phyloP scores from a whole-genome alignment of 2,329 filamentous ascomycete species.

The Colletotrichum endophyticum region DNA sequence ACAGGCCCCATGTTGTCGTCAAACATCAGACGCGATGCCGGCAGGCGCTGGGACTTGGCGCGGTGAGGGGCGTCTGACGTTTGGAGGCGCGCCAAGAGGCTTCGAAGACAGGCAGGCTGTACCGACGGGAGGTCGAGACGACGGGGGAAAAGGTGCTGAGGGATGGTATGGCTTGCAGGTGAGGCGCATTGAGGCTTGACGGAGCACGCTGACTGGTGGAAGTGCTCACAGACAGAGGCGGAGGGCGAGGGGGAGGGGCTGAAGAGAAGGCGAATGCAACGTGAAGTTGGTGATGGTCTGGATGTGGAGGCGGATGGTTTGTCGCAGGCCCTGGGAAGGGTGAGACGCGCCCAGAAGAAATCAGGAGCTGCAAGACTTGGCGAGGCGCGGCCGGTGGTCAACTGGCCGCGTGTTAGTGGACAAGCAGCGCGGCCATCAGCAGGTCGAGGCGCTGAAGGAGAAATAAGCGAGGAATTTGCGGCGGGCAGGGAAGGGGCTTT shows the following conservation, averaged over 20 bases:
- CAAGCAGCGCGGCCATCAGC: neutral
- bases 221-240: neutral
- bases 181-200: neutral
- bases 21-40: neutral
- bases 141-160: neutral
- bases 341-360: conserved; percentile 15
- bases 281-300: neutral
- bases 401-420: neutral
- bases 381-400: neutral
- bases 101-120: conserved; percentile 1
- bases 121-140: conserved; percentile 4
- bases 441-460: neutral
- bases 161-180: neutral
- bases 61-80: neutral
- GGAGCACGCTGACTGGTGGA: neutral
- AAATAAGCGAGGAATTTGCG: neutral
- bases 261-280: neutral
- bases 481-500: neutral
- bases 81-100: conserved; percentile 4
- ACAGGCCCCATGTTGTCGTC: neutral
- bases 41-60: conserved; percentile 10
- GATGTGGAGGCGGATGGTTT: neutral
- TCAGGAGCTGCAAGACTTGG: conserved; percentile 17
- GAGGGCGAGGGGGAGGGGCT: neutral
- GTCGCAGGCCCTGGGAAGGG: conserved; percentile 7